Conservation (phyloP, 1,139 yeast species). For the Protomyces inundatus region DNA sequence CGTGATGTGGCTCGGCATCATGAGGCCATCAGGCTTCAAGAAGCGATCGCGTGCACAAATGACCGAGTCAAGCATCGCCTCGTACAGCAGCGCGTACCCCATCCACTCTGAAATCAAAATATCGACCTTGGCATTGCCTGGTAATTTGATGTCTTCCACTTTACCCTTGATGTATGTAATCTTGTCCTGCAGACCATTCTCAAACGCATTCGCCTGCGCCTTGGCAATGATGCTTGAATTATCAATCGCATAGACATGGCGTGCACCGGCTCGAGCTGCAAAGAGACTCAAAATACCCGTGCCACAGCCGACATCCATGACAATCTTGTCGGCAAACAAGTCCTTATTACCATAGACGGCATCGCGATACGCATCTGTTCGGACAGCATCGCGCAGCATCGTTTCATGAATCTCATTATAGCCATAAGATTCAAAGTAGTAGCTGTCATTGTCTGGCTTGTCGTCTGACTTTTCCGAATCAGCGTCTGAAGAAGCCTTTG, state of each 20-base stretch:
- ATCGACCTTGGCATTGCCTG: slow-evolving; percentile 64
- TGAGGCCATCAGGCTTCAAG: slow-evolving; percentile 49
- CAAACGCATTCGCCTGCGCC: slow-evolving; percentile 77
- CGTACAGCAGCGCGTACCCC: slow-evolving; percentile 95
- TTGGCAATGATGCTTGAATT: slow-evolving; percentile 93
- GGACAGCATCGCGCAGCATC: slow-evolving; percentile 91
- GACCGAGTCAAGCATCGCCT: slow-evolving; percentile 97
- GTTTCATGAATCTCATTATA: slow-evolving; percentile 98
- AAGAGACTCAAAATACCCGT: slow-evolving; percentile 57
- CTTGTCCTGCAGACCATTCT: slow-evolving; percentile 80
- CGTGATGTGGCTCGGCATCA: slow-evolving; percentile 51
- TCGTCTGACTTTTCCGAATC: slow-evolving; percentile 18
- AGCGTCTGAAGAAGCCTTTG: neutral
- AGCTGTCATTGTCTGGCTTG: slow-evolving; percentile 59
- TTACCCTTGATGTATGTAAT: slow-evolving; percentile 89
- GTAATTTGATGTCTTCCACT: slow-evolving; percentile 85
- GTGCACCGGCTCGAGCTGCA: slow-evolving; percentile 56
- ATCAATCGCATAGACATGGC: slow-evolving; percentile 55
- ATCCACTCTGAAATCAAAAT: slow-evolving; percentile 98
- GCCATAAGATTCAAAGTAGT: slow-evolving; percentile 90
- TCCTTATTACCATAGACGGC: slow-evolving; percentile 90
- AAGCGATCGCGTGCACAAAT: slow-evolving; percentile 88
- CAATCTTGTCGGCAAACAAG: slow-evolving; percentile 85
- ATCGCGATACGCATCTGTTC: slow-evolving; percentile 86
- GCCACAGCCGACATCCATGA: slow-evolving; percentile 80